Base-by-base conservation (phyloP, 208 protist genomes). In the Phytomonas serpens region DNA sequence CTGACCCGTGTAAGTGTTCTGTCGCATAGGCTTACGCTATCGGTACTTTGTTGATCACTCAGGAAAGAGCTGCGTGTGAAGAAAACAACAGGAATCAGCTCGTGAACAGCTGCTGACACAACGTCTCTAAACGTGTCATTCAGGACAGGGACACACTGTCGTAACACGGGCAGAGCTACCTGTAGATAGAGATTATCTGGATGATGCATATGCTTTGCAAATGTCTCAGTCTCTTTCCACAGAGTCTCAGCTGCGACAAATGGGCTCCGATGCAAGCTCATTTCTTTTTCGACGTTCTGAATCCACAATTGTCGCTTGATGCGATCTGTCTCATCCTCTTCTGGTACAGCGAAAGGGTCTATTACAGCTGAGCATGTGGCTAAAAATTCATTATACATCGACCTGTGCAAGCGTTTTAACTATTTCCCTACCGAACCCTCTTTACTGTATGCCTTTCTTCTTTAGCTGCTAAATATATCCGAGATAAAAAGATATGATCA, bases 201-300 rank as follows among this genome's bases (percentile, higher is more conserved):
- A 33, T 80, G 74, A 42, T 76, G 67, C 31, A 89, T 31, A 31
- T 68, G 51, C 4, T 66, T 57, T 27, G 75, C 77, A 72, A 79
- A 81, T 69, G 80, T 79, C 27, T 85, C 75, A 77, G 94, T 69
- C 66, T 93, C 78, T 31, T 71, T 77, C 67, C 93, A 71, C 11
- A 96, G 71, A 14, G 87, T 81, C 68, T 96, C 91, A 11, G 91
- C 87, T 30, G 91, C 91, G 4, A 96, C 74, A 67, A 96, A 93
- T 16, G 89, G 89, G 62, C 91, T 96, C 38, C 82, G 80, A 68
- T 92, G 80, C 38, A 74, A 74, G 4, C 64, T 69, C 69, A 96
- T 80, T 66, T 87, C 87, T 11, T 69, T 75, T 32, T 89, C 73
- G 30, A 96, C 81, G 68, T 85, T 80, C 42, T 51, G 70, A 40